phyloP scores from a whole-genome alignment of 305 asterid genomes.

The Solanum hybrid region DNA sequence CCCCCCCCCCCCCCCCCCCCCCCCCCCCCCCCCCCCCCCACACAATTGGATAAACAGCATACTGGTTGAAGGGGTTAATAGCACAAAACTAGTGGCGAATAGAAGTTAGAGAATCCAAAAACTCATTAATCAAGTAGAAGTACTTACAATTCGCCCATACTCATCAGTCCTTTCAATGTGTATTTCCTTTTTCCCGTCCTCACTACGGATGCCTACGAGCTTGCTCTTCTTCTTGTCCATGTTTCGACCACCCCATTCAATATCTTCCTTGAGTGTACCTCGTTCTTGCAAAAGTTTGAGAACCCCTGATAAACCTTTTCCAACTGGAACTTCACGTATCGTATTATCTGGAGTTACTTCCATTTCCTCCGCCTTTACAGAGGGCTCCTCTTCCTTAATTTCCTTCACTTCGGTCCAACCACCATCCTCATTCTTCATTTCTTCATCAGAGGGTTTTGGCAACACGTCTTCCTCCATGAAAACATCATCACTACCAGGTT shows the following conservation, averaged over 20 bases:
- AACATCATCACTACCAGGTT: slow-evolving; percentile 68
- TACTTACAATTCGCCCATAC: slow-evolving; percentile 85
- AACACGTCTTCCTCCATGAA: slow-evolving; percentile 84
- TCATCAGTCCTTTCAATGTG: slow-evolving; percentile 91
- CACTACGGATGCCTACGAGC: slow-evolving; percentile 68
- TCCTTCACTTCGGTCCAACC: slow-evolving; percentile 63
- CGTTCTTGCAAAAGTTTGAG: slow-evolving; percentile 74
- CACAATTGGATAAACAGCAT: neutral
- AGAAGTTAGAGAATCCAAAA: neutral
- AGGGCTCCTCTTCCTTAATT: slow-evolving; percentile 36
- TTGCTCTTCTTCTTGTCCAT: slow-evolving; percentile 98
- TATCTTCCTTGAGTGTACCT: slow-evolving; percentile 81
- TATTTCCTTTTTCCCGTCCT: slow-evolving; percentile 65
- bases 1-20: no score
- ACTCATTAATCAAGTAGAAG: neutral
- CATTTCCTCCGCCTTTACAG: slow-evolving; percentile 37
- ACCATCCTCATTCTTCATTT: slow-evolving; percentile 37
- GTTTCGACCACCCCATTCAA: slow-evolving; percentile 98
- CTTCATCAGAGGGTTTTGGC: slow-evolving; percentile 45
- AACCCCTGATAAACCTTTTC: slow-evolving; percentile 81
- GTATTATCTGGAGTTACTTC: slow-evolving; percentile 58
- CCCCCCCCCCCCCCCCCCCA: no score
- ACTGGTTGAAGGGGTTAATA: neutral
- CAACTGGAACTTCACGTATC: slow-evolving; percentile 80
- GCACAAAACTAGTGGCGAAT: neutral